phyloP scores from a whole-genome alignment of 2,329 filamentous ascomycete species.

The Colletotrichum musae region DNA sequence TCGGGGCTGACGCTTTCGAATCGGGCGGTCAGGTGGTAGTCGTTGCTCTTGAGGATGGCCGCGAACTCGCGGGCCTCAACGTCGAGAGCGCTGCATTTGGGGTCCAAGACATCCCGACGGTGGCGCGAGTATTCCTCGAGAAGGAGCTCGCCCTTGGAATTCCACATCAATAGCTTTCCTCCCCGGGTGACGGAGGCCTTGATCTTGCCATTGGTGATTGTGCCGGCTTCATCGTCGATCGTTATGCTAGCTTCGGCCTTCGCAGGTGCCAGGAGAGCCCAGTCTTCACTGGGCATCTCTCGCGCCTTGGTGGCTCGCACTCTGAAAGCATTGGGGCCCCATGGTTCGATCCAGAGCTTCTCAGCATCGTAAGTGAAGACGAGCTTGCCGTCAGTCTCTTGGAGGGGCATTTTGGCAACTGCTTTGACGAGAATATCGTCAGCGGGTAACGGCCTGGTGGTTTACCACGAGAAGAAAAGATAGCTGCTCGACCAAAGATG shows the following conservation, averaged over 20 bases:
- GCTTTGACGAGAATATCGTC: background rate
- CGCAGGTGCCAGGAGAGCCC: constrained; percentile 52
- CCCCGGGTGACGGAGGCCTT: constrained; percentile 46
- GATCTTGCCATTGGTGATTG: constrained; percentile 50
- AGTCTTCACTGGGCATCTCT: constrained; percentile 53
- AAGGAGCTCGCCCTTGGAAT: constrained; percentile 46
- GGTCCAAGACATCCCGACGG: constrained; percentile 56
- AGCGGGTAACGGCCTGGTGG: background rate
- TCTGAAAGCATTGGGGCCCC: constrained; percentile 62
- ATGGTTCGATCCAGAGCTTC: constrained; percentile 63
- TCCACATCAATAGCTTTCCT: constrained; percentile 50
- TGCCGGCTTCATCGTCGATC: constrained; percentile 43
- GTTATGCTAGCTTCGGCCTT: constrained; percentile 35
- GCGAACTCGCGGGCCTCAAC: constrained; percentile 70
- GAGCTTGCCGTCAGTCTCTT: constrained; percentile 26
- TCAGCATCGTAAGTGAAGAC: constrained; percentile 58
- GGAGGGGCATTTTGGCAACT: constrained; percentile 21
- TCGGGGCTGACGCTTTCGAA: constrained; percentile 66
- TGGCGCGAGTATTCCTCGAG: constrained; percentile 52
- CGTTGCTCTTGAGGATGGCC: constrained; percentile 61
- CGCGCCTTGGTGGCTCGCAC: constrained; percentile 60
- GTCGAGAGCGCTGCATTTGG: constrained; percentile 68
- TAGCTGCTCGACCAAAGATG: background rate
- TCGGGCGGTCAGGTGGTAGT: constrained; percentile 67
- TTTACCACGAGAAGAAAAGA: too few relatives aligned